Evolutionary conservation across 2,329 filamentous ascomycete genomes (phyloP).

Genomic region (Clarireedia monteithiana): DNA sequence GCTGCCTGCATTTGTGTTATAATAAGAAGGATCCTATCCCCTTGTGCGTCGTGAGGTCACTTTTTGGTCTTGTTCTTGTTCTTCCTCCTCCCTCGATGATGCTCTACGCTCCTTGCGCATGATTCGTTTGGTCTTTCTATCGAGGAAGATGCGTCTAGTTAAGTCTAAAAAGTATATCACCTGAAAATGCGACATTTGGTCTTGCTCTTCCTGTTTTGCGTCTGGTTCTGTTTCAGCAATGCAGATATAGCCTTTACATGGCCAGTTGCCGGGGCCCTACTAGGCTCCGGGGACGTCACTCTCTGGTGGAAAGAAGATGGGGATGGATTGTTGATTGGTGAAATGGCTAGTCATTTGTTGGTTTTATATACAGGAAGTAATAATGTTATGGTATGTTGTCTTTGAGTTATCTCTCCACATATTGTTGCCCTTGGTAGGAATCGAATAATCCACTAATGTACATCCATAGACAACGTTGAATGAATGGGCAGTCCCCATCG

Average conservation of each 20-base stretch:
- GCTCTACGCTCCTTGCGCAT: not conserved
- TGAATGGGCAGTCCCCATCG: conserved; percentile 1
- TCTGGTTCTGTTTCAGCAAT: not conserved
- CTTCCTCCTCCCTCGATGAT: not conserved
- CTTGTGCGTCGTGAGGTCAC: not conserved
- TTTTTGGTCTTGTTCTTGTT: not conserved
- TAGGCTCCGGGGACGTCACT: conserved; percentile 1
- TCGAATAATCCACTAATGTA: not conserved
- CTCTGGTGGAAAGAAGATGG: conserved; percentile 7
- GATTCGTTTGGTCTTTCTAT: not conserved
- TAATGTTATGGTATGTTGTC: conserved; percentile 1
- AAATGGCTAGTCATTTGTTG: conserved; percentile 4
- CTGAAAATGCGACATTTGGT: conserved; percentile 2
- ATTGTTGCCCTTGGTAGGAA: not conserved
- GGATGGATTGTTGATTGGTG: not conserved
- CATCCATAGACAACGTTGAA: not conserved
- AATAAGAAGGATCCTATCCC: not conserved
- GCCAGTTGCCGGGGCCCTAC: not conserved
- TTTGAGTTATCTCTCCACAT: not conserved
- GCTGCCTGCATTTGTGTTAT: not conserved
- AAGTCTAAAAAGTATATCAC: not conserved
- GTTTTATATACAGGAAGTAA: conserved; percentile 5
- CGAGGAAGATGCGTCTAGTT: not conserved
- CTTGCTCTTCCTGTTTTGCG: not conserved
- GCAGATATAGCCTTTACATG: conserved; percentile 7